A percentile compares a stretch with the other conserved stretches of the same genome.
Conservation (phyloP, 495 filamentous ascomycete genomes). For the Halenospora varia region DNA sequence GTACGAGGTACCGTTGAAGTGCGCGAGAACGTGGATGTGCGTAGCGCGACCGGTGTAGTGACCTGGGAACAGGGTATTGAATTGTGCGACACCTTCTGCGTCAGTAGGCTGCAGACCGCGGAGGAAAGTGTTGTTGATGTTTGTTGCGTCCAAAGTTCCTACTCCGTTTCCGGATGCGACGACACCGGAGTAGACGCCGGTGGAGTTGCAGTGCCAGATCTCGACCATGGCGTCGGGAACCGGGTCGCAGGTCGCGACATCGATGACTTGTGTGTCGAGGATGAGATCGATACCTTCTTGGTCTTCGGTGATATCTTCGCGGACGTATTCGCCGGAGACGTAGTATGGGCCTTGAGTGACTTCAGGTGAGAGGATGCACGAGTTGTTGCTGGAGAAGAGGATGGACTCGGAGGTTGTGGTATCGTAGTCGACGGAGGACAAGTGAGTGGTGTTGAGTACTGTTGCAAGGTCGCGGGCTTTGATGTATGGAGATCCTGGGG, state of each 20-base stretch:
- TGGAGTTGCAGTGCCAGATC: constrained; percentile 41
- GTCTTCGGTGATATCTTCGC: constrained; percentile 41
- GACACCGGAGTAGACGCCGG: constrained; percentile 57
- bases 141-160: constrained; percentile 36
- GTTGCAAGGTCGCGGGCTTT: constrained; percentile 33
- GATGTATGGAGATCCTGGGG: constrained; percentile 22
- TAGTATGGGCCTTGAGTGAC: constrained; percentile 50
- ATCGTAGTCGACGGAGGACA: constrained; percentile 29
- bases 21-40: constrained; percentile 50
- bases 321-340: constrained; percentile 47
- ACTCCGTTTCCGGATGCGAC: constrained; percentile 40
- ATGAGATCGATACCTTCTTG: constrained; percentile 48
- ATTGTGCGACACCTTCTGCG: constrained; percentile 43
- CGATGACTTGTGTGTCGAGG: constrained; percentile 51
- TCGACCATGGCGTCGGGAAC: constrained; percentile 50
- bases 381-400: constrained; percentile 43
- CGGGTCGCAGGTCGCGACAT: constrained; percentile 53
- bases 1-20: constrained; percentile 43
- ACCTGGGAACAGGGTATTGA: constrained; percentile 50
- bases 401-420: constrained; percentile 17
- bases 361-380: constrained; percentile 43
- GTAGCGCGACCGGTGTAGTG: constrained; percentile 54
- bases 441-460: constrained; percentile 32
- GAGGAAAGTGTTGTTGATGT: constrained; percentile 34
- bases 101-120: constrained; percentile 48